Evolutionary conservation across 2,329 filamentous ascomycete species (phyloP).

Genomic region (Aspergillus amoenus): DNA sequence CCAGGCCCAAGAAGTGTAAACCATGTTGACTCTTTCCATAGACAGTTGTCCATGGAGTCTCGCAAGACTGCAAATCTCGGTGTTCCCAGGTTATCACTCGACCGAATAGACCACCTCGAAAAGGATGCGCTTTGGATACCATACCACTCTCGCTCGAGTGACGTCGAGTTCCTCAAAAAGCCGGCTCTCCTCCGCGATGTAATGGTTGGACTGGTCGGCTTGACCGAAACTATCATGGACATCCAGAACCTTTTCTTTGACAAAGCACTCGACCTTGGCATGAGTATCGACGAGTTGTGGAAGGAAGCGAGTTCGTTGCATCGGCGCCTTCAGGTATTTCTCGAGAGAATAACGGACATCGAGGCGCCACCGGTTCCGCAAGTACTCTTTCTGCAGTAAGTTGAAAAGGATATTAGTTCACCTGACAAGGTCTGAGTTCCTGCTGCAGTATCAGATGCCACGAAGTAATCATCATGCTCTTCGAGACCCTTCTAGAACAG

Average conservation of each 20-base stretch:
- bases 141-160: constrained; percentile 35
- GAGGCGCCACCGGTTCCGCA: constrained; percentile 26
- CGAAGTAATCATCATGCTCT: constrained; percentile 26
- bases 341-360: constrained; percentile 14
- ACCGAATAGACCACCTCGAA: constrained; percentile 11
- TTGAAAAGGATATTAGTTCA: background rate
- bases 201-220: constrained; percentile 20
- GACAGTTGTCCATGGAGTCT: constrained; percentile 30
- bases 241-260: constrained; percentile 28
- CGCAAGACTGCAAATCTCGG: constrained; percentile 20
- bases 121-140: constrained; percentile 30
- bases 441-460: constrained; percentile 29
- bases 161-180: constrained; percentile 24
- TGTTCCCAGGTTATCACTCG: constrained; percentile 19
- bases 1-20: background rate
- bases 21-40: constrained; percentile 15
- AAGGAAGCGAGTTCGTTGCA: constrained; percentile 19
- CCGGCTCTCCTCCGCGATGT: constrained; percentile 29
- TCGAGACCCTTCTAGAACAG: constrained; percentile 23
- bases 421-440: constrained; percentile 10
- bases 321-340: constrained; percentile 23
- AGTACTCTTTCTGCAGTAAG: constrained; percentile 31
- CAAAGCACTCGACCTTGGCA: constrained; percentile 14
- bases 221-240: constrained; percentile 24
- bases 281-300: constrained; percentile 18